Conservation (phyloP, 208 protist species). For the Wallacemonas sp. region DNA sequence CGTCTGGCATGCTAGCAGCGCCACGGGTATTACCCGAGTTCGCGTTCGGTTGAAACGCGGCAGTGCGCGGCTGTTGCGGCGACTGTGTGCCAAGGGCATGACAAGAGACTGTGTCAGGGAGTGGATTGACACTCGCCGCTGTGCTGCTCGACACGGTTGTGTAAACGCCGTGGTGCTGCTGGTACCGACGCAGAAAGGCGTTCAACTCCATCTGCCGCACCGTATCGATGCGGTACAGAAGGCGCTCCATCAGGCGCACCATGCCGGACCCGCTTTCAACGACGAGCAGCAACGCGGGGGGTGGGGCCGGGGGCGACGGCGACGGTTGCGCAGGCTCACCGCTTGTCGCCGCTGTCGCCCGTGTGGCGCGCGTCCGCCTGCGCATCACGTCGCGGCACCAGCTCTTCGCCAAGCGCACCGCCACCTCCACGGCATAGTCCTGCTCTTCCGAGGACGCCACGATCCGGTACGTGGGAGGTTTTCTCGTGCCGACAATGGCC, state of each 20-base stretch:
- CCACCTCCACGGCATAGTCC: constrained; percentile 56
- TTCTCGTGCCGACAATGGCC: not conserved
- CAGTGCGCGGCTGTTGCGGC: too few relatives aligned
- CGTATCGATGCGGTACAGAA: constrained; percentile 42
- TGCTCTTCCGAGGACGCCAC: constrained; percentile 54
- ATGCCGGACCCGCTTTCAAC: constrained; percentile 22
- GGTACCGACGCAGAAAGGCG: constrained; percentile 56
- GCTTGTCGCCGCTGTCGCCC: not conserved
- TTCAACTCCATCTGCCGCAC: constrained; percentile 65
- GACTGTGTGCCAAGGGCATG: too few relatives aligned
- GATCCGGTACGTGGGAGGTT: constrained; percentile 11
- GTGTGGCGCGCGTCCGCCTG: not conserved
- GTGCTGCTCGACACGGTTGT: not conserved
- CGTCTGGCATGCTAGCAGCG: not conserved
- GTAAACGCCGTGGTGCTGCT: constrained; percentile 37
- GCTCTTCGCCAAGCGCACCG: constrained; percentile 40
- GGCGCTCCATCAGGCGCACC: constrained; percentile 48
- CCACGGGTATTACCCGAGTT: too few relatives aligned
- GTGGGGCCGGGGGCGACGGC: too few relatives aligned
- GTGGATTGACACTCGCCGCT: not conserved
- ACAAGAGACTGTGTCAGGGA: not conserved
- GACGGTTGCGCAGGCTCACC: too few relatives aligned
- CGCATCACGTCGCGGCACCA: constrained; percentile 44
- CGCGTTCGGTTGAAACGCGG: too few relatives aligned
- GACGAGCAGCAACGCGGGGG: not conserved